phyloP scores from a whole-genome alignment of 1,139 yeast genomes.

The Pichia sp. region DNA sequence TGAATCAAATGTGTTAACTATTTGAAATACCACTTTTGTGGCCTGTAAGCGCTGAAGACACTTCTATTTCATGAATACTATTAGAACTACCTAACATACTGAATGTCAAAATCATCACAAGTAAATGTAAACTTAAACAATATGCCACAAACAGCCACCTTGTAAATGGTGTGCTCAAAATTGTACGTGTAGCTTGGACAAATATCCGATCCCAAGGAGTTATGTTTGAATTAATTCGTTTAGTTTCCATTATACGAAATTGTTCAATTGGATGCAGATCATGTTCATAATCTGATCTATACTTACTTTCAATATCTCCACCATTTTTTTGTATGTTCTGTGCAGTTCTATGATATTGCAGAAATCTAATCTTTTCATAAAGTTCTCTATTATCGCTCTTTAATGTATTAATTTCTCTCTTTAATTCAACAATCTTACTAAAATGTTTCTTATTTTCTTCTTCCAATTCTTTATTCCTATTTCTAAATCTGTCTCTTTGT shows the following conservation, averaged over 20 bases:
- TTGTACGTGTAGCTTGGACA: constrained; percentile 64
- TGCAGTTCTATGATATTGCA: constrained; percentile 45
- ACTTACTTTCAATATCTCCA: constrained; percentile 49
- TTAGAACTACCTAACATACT: constrained; percentile 40
- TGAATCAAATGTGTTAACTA: not conserved
- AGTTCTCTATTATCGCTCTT: constrained; percentile 72
- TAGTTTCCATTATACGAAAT: constrained; percentile 73
- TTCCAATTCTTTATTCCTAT: constrained; percentile 75
- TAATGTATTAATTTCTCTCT: constrained; percentile 55
- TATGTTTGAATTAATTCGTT: constrained; percentile 63
- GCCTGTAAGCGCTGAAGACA: constrained; percentile 14
- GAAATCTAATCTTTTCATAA: constrained; percentile 74
- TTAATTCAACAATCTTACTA: constrained; percentile 50
- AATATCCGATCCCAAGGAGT: constrained; percentile 79
- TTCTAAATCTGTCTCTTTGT: constrained; percentile 88
- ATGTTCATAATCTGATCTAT: constrained; percentile 62
- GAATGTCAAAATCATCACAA: constrained; percentile 62
- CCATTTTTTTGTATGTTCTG: constrained; percentile 15
- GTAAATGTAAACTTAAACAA: constrained; percentile 66
- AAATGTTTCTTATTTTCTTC: constrained; percentile 64
- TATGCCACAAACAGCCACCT: constrained; percentile 69
- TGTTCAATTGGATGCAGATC: constrained; percentile 80
- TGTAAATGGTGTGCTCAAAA: constrained; percentile 67
- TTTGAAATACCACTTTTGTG: constrained; percentile 22
- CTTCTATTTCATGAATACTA: not conserved